A percentile compares a stretch with the other conserved stretches of the same genome.
These are phyloP conservation scores for Fusarium bulbicola DNA, from an alignment of 2,329 filamentous ascomycete species.

Conservation along the genomic window DNA sequence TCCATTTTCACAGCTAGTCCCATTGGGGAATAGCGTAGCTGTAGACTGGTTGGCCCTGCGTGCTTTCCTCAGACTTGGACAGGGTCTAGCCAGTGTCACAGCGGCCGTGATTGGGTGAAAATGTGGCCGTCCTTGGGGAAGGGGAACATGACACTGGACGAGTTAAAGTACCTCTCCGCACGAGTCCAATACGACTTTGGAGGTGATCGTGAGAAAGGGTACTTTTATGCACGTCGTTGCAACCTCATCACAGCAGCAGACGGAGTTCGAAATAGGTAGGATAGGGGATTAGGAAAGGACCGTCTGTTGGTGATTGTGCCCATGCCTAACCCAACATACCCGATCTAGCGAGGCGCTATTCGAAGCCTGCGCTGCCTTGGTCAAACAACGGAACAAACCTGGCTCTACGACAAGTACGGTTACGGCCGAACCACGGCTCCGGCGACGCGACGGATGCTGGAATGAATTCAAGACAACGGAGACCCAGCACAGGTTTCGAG, in stretches of 20 bases:
- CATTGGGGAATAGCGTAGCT: background rate
- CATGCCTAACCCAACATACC: background rate
- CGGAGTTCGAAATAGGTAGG: background rate
- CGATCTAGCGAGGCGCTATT: background rate
- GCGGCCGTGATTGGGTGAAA: constrained; percentile 8
- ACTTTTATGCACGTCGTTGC: constrained; percentile 18
- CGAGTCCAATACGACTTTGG: background rate
- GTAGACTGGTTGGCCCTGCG: constrained; percentile 1
- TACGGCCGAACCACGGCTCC: constrained; percentile 16
- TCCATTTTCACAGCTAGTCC: background rate
- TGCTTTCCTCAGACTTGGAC: constrained; percentile 1
- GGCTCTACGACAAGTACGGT: constrained; percentile 5
- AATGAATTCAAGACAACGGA: constrained; percentile 11
- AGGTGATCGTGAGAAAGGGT: background rate
- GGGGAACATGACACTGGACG: constrained; percentile 25
- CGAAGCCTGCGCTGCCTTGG: background rate
- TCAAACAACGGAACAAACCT: background rate
- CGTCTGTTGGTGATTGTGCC: constrained; percentile 5
- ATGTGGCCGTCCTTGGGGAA: constrained; percentile 9
- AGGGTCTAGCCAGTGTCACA: constrained; percentile 12
- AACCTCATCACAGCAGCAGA: constrained; percentile 13
- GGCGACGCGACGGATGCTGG: constrained; percentile 9
- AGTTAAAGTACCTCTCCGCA: constrained; percentile 24
- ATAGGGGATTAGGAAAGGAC: background rate
- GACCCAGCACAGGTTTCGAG: background rate